phyloP scores from a whole-genome alignment of 2,329 filamentous ascomycete genomes.

The Fusarium irregulare region DNA sequence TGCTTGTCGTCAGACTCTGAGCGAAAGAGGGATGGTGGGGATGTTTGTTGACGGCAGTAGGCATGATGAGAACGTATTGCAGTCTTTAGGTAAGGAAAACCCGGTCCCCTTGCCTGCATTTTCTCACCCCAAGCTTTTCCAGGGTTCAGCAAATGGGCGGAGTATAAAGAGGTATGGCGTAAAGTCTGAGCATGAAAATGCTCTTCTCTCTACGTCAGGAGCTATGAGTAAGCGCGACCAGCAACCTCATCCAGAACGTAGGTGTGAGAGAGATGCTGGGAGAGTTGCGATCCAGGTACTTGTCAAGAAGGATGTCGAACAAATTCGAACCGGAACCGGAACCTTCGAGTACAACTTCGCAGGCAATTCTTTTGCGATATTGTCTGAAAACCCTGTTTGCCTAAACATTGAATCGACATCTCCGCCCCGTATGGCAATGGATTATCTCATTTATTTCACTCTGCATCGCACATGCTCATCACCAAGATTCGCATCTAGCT shows the following conservation, averaged over 20 bases:
- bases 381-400: neutral
- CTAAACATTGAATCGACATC: neutral
- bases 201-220: neutral
- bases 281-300: neutral
- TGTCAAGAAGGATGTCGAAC: neutral
- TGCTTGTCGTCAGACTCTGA: conserved; percentile 61
- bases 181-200: conserved; percentile 46
- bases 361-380: neutral
- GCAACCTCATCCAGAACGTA: neutral
- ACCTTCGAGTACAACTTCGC: neutral
- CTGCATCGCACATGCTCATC: conserved; percentile 13
- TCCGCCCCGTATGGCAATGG: neutral
- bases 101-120: neutral
- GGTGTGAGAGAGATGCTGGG: neutral
- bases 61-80: conserved; percentile 62
- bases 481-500: neutral
- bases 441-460: conserved; percentile 1
- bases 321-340: neutral
- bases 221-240: conserved; percentile 4
- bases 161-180: conserved; percentile 67
- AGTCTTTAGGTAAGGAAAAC: conserved; percentile 60
- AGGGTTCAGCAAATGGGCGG: conserved; percentile 70
- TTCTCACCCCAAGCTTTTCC: conserved; percentile 20
- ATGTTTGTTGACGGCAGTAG: conserved; percentile 68
- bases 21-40: conserved; percentile 61